Conservation (phyloP, 495 filamentous ascomycete species). For the Penicillium diatomitis region DNA sequence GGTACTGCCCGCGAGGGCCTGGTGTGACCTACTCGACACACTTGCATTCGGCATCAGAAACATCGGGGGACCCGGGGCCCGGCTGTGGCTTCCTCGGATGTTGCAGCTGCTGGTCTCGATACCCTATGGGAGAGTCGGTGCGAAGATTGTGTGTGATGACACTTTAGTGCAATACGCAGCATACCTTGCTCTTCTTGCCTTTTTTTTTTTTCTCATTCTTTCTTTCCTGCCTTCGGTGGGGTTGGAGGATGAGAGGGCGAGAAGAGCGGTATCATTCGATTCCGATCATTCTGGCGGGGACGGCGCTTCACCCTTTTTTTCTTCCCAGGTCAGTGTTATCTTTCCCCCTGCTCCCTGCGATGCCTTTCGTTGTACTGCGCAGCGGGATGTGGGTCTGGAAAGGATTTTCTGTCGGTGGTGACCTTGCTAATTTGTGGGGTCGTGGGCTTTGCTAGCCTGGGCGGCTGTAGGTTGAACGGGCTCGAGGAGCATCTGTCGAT, state of each 20-base stretch:
- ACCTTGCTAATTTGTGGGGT: conserved; percentile 34
- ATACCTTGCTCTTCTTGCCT: conserved; percentile 43
- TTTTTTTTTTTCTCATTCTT: conserved; percentile 14
- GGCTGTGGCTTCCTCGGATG: not conserved
- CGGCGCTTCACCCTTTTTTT: conserved; percentile 60
- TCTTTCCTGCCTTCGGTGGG: no score
- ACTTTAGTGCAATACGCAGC: conserved; percentile 99
- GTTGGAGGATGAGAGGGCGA: conserved; percentile 5
- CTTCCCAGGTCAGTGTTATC: conserved; percentile 48
- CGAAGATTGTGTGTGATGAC: conserved; percentile 83
- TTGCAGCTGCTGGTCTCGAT: not conserved
- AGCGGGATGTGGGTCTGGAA: conserved; percentile 16
- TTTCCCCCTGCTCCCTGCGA: not conserved
- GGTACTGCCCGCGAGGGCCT: conserved; percentile 84
- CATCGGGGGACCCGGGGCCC: conserved; percentile 48
- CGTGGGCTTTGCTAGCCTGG: conserved; percentile 4
- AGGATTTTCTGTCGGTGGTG: conserved; percentile 19
- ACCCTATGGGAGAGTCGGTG: conserved; percentile 84
- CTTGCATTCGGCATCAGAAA: conserved; percentile 99
- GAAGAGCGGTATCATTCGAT: conserved; percentile 79
- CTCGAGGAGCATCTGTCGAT: not conserved
- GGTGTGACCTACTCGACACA: conserved; percentile 67
- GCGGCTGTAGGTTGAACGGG: not conserved
- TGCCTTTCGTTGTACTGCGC: conserved; percentile 6
- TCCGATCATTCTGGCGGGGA: conserved; percentile 93